Conservation (phyloP, 176 grass and related monocot species). For the Secale cereale region DNA sequence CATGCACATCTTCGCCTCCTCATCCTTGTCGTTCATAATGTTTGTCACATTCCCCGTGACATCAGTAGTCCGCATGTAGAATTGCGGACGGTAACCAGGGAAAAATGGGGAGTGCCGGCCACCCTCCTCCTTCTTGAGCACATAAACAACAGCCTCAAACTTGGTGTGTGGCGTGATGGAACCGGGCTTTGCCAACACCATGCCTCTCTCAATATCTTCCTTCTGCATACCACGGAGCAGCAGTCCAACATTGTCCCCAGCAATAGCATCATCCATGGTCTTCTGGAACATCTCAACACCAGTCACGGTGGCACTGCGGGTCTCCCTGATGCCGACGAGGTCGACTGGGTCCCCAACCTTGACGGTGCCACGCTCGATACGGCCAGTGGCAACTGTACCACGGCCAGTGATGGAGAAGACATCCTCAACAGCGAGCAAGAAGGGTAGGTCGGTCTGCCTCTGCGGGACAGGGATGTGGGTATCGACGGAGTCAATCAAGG, state of each 20-base stretch:
- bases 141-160: conserved; percentile 86
- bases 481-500: conserved; percentile 59
- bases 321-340: conserved; percentile 72
- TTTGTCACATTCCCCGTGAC: conserved; percentile 70
- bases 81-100: conserved; percentile 79
- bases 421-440: conserved; percentile 84
- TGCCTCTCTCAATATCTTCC: conserved; percentile 75
- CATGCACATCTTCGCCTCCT: conserved; percentile 96
- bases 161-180: conserved; percentile 88
- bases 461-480: conserved; percentile 75
- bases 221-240: conserved; percentile 84
- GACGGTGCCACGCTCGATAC: conserved; percentile 84
- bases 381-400: conserved; percentile 77
- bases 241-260: conserved; percentile 76
- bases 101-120: conserved; percentile 88
- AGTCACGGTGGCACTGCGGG: conserved; percentile 66
- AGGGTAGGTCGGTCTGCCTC: conserved; percentile 79
- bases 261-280: conserved; percentile 87
- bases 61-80: conserved; percentile 92
- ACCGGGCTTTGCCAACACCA: conserved; percentile 66
- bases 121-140: conserved; percentile 93
- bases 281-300: conserved; percentile 98
- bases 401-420: conserved; percentile 96
- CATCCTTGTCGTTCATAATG: conserved; percentile 94
- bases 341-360: conserved; percentile 76